Percentiles rank a stretch among this genome's conserved stretches.
These are phyloP conservation scores for Juncus inflexus DNA, from an alignment of 176 grass and related monocot genomes.

Conservation along the genomic window DNA sequence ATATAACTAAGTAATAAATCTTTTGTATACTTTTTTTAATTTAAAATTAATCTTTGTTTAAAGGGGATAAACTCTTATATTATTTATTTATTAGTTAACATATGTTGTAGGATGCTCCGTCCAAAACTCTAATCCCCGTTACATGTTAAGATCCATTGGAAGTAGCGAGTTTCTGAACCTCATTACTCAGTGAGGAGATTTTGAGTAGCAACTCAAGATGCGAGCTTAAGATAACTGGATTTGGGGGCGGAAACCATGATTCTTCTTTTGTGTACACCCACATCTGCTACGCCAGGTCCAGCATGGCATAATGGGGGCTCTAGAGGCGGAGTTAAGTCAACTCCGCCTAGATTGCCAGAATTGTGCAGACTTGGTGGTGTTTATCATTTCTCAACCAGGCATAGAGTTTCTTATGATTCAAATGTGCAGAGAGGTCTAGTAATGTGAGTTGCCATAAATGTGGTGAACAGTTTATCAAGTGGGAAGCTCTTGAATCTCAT, in stretches of 20 bases:
- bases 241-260: slow-evolving; percentile 33
- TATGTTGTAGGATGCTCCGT: no score
- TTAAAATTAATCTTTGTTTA: no score
- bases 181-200: slow-evolving; percentile 87
- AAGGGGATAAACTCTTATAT: no score
- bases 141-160: slow-evolving; percentile 87
- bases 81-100: no score
- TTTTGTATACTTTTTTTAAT: no score
- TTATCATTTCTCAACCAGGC: slow-evolving; percentile 3
- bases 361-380: not conserved
- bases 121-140: slow-evolving; percentile 27
- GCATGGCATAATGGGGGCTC: slow-evolving; percentile 52
- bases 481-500: slow-evolving; percentile 82
- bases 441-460: slow-evolving; percentile 59
- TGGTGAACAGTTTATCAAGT: slow-evolving; percentile 62
- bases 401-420: slow-evolving; percentile 52
- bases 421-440: slow-evolving; percentile 21
- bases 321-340: slow-evolving; percentile 45
- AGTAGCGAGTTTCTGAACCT: slow-evolving; percentile 98
- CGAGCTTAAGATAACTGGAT: slow-evolving; percentile 87
- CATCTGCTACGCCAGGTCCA: slow-evolving; percentile 73
- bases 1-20: no score
- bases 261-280: slow-evolving; percentile 76
- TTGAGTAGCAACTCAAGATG: slow-evolving; percentile 89
- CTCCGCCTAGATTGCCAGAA: slow-evolving; percentile 71